Evolutionary conservation across 1,139 yeast species (phyloP).

Genomic region (Magnusiomyces suaveolens): DNA sequence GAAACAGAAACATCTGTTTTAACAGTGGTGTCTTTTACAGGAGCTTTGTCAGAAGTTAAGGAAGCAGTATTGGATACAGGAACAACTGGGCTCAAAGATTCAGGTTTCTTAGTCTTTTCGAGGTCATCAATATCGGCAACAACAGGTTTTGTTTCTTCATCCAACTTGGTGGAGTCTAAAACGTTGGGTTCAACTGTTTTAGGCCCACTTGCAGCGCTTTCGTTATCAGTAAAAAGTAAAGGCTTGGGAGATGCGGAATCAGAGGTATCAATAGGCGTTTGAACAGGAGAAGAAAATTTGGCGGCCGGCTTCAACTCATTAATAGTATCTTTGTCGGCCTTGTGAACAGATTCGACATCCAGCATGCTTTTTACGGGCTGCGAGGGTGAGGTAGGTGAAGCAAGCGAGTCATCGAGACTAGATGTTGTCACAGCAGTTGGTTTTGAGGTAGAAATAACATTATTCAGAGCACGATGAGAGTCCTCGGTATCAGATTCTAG

Average conservation of each 20-base stretch:
- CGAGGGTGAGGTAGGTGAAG: neutral
- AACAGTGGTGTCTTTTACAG: too few relatives aligned
- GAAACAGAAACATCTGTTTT: neutral
- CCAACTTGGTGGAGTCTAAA: too few relatives aligned
- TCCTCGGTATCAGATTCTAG: too few relatives aligned
- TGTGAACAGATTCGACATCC: conserved; percentile 2
- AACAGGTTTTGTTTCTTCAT: too few relatives aligned
- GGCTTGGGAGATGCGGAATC: neutral
- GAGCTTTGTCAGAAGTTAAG: too few relatives aligned
- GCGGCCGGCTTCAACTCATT: conserved; percentile 1
- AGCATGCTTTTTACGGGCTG: conserved; percentile 7
- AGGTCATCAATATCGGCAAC: too few relatives aligned
- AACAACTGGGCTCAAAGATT: too few relatives aligned
- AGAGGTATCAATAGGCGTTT: neutral
- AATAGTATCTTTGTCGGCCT: conserved; percentile 2
- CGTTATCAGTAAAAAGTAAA: neutral
- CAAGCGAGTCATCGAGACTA: too few relatives aligned
- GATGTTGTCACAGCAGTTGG: too few relatives aligned
- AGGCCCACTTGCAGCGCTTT: neutral
- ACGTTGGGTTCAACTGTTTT: conserved; percentile 1
- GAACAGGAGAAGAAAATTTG: conserved; percentile 2
- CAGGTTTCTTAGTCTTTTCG: neutral
- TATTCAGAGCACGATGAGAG: too few relatives aligned
- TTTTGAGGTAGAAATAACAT: too few relatives aligned
- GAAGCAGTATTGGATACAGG: too few relatives aligned